Conservation (phyloP, 208 protist genomes). For the Endotrypanum monterogeii region DNA sequence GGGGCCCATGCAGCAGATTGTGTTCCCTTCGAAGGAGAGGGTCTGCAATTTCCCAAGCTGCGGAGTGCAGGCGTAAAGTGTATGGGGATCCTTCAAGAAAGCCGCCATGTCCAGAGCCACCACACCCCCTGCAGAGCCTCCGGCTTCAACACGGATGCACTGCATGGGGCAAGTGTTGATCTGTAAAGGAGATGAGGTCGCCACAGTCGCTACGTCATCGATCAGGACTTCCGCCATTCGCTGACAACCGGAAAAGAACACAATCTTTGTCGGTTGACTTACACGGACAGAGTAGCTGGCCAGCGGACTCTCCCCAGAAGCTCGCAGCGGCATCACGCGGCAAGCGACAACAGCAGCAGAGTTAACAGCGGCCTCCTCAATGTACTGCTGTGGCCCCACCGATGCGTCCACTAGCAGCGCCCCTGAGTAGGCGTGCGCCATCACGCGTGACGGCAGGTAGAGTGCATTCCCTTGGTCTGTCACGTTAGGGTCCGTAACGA, state of each 20-base stretch:
- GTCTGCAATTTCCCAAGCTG: slow-evolving; percentile 34
- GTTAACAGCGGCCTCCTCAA: slow-evolving; percentile 32
- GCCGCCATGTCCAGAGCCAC: slow-evolving; percentile 33
- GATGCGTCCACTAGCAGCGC: slow-evolving; percentile 28
- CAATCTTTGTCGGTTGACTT: slow-evolving; percentile 25
- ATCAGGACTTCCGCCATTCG: slow-evolving; percentile 50
- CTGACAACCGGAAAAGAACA: slow-evolving; percentile 59
- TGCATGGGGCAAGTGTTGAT: slow-evolving; percentile 28
- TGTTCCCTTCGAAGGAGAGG: slow-evolving; percentile 39
- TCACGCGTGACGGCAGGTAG: slow-evolving; percentile 31
- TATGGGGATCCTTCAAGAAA: slow-evolving; percentile 21
- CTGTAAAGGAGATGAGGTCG: slow-evolving; percentile 1
- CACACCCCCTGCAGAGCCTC: background rate
- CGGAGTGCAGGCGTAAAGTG: slow-evolving; percentile 37
- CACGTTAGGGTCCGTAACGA: slow-evolving; percentile 21
- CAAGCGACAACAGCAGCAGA: slow-evolving; percentile 37
- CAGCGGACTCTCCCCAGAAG: slow-evolving; percentile 12
- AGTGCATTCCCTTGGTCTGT: slow-evolving; percentile 22
- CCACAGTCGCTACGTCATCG: background rate
- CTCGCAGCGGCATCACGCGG: slow-evolving; percentile 30
- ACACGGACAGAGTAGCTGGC: slow-evolving; percentile 10
- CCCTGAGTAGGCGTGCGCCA: slow-evolving; percentile 37
- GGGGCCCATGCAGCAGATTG: slow-evolving; percentile 39
- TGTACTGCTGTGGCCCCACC: slow-evolving; percentile 26
- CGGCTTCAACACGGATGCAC: slow-evolving; percentile 26